These are phyloP conservation scores for Tremellales sp. DNA, from an alignment of 1,284 basidiomycete species.

Conservation along the genomic window DNA sequence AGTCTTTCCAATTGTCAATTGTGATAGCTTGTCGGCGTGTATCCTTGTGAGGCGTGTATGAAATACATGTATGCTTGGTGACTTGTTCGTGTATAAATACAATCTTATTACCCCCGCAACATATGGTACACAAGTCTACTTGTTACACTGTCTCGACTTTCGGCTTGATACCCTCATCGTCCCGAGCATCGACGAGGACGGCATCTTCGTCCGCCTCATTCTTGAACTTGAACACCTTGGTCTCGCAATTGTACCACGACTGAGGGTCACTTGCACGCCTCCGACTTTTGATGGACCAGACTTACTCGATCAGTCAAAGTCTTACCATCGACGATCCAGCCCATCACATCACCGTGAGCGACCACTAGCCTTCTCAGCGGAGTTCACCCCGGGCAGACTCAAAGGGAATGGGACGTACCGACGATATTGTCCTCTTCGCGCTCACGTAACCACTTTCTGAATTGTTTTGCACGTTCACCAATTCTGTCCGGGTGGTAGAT, in stretches of 20 bases:
- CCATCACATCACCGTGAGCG: conserved; percentile 48
- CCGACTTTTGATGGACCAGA: not conserved
- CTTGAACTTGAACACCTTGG: conserved; percentile 37
- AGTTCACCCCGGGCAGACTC: not conserved
- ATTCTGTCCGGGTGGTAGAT: conserved; percentile 36
- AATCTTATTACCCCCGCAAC: no score
- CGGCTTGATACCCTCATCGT: no score
- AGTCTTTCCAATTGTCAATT: no score
- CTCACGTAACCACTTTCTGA: conserved; percentile 42
- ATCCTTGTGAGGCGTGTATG: no score
- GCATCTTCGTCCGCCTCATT: conserved; percentile 29
- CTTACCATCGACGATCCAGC: conserved; percentile 37
- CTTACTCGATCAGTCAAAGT: conserved; percentile 15
- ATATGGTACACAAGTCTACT: no score
- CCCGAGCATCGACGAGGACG: no score
- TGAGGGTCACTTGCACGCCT: not conserved
- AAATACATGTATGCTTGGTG: no score
- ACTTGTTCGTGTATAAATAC: no score
- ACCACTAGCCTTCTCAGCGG: conserved; percentile 27
- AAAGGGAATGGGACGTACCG: conserved; percentile 10
- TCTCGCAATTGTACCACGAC: conserved; percentile 34
- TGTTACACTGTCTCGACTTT: no score
- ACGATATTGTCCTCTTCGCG: conserved; percentile 46
- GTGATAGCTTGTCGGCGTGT: no score
- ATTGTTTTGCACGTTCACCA: conserved; percentile 31